These are phyloP conservation scores for Pseudoturritis turrita DNA, from an alignment of 345 rosid genomes.

Conservation along the genomic window DNA sequence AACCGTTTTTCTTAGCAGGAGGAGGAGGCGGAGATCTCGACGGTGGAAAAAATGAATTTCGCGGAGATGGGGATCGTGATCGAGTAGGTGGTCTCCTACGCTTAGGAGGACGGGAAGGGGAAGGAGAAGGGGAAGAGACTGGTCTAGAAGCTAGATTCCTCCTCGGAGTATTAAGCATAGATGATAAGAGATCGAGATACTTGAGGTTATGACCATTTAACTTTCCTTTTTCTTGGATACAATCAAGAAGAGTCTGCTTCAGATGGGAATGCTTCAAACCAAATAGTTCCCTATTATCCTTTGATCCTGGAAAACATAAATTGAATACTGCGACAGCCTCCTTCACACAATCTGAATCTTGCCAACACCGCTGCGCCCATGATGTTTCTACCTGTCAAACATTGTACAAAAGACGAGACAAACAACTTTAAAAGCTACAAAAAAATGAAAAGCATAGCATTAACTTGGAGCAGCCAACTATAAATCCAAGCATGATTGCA, in stretches of 20 bases:
- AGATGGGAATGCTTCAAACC: conserved; percentile 39
- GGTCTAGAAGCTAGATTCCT: conserved; percentile 37
- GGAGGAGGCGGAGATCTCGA: conserved; percentile 30
- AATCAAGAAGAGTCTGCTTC: conserved; percentile 47
- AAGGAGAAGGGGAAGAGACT: conserved; percentile 28
- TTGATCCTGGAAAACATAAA: conserved; percentile 42
- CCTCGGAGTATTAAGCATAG: conserved; percentile 32
- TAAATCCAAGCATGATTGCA: not conserved
- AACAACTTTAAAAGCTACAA: conserved; percentile 2
- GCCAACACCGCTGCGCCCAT: conserved; percentile 53
- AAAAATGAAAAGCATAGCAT: not conserved
- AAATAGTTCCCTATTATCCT: conserved; percentile 40
- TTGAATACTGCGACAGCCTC: conserved; percentile 43
- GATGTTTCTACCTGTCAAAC: conserved; percentile 54
- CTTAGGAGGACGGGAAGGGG: conserved; percentile 34
- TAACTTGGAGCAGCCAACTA: not conserved
- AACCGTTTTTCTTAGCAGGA: conserved; percentile 18
- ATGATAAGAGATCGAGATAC: conserved; percentile 31
- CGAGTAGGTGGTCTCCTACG: conserved; percentile 25
- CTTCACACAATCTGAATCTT: conserved; percentile 48
- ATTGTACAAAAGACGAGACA: conserved; percentile 9
- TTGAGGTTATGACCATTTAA: conserved; percentile 34
- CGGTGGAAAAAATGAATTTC: conserved; percentile 30
- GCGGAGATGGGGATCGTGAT: conserved; percentile 29
- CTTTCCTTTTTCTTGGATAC: conserved; percentile 47